phyloP scores from a whole-genome alignment of 1,284 basidiomycete species.

The Pisolithus thermaeus region DNA sequence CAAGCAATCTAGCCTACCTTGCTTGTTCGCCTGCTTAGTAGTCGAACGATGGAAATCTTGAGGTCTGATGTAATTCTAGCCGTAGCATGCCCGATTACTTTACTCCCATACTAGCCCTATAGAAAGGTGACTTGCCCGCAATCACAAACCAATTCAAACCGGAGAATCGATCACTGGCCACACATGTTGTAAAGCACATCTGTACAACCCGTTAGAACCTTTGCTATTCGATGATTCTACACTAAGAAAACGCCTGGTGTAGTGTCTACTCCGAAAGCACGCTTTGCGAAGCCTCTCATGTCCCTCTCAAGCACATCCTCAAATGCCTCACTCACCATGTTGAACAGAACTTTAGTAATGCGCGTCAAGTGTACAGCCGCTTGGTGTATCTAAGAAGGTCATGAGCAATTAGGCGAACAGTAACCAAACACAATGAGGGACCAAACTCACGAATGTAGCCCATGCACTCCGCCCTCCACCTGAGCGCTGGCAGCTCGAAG shows the following conservation, averaged over 20 bases:
- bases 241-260: slow-evolving; percentile 37
- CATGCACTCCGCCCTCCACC: slow-evolving; percentile 94
- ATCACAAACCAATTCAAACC: no score
- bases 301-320: slow-evolving; percentile 62
- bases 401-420: neutral
- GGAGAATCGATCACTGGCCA: no score
- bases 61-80: slow-evolving; percentile 24
- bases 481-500: slow-evolving; percentile 93
- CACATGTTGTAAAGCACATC: no score
- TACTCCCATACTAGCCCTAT: no score
- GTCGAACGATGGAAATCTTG: no score
- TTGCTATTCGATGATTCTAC: slow-evolving; percentile 7
- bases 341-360: slow-evolving; percentile 13
- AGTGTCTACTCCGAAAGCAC: slow-evolving; percentile 54
- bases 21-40: no score
- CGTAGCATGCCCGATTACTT: no score
- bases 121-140: no score
- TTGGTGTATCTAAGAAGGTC: slow-evolving; percentile 27
- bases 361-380: slow-evolving; percentile 27
- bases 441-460: slow-evolving; percentile 73
- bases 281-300: slow-evolving; percentile 55
- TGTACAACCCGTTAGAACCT: no score
- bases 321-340: slow-evolving; percentile 37
- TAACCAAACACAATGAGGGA: neutral
- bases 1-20: no score